Conservation (phyloP, 1,284 basidiomycete species). For the Tylopilus orsonianus region DNA sequence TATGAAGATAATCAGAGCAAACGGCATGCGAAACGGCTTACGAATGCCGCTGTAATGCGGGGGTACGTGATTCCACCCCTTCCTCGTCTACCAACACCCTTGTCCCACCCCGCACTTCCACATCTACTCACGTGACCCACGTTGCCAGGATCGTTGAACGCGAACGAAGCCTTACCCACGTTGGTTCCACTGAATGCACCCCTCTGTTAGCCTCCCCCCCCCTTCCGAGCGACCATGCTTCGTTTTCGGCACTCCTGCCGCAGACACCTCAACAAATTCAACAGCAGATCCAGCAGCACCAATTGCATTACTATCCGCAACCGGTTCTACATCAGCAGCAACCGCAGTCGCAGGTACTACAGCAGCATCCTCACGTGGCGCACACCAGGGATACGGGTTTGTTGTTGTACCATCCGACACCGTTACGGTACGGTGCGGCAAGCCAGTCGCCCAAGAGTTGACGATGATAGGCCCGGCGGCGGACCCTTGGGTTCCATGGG, state of each 20-base stretch:
- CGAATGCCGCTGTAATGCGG: slow-evolving; percentile 78
- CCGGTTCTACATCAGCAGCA: background rate
- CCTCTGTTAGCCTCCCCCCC: slow-evolving; percentile 21
- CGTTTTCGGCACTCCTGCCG: slow-evolving; percentile 13
- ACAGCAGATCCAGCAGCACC: slow-evolving; percentile 24
- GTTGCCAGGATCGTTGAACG: slow-evolving; percentile 43
- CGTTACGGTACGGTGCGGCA: slow-evolving; percentile 23
- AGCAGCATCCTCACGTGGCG: background rate
- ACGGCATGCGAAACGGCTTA: slow-evolving; percentile 54
- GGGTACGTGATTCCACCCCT: slow-evolving; percentile 46
- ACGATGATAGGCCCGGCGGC: background rate
- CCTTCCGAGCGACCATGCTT: slow-evolving; percentile 4
- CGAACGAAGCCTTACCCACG: slow-evolving; percentile 31
- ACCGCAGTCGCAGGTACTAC: background rate
- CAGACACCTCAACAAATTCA: slow-evolving; percentile 24
- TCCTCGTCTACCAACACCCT: background rate
- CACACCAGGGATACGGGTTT: slow-evolving; percentile 4
- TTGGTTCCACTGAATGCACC: slow-evolving; percentile 18
- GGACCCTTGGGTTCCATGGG: background rate
- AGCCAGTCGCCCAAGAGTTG: slow-evolving; percentile 14
- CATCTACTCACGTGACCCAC: background rate
- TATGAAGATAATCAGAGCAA: slow-evolving; percentile 86
- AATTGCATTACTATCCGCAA: slow-evolving; percentile 14
- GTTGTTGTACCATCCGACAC: slow-evolving; percentile 10
- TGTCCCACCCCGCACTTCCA: background rate